phyloP scores from a whole-genome alignment of 495 filamentous ascomycete genomes.

The Cladorrhinum samala region DNA sequence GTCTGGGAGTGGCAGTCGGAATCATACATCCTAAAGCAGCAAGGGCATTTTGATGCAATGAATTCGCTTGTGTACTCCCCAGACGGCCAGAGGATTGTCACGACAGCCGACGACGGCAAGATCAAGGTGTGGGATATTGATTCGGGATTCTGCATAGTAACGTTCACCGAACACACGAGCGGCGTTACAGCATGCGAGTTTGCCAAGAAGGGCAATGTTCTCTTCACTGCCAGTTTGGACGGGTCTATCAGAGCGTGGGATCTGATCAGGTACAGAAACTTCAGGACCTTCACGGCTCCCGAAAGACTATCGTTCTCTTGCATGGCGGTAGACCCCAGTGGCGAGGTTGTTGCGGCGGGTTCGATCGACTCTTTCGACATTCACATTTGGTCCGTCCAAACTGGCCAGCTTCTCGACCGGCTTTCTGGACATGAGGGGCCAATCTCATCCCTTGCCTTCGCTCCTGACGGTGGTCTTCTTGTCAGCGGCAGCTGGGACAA shows the following conservation, averaged over 20 bases:
- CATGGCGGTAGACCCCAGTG: constrained; percentile 91
- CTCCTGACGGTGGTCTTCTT: constrained; percentile 73
- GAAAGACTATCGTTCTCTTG: constrained; percentile 86
- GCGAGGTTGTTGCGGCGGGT: constrained; percentile 91
- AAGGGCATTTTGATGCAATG: constrained; percentile 96
- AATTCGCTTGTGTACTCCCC: constrained; percentile 90
- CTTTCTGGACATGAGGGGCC: constrained; percentile 92
- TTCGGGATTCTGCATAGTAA: constrained; percentile 95
- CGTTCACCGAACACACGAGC: constrained; percentile 93
- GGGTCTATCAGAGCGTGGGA: constrained; percentile 95
- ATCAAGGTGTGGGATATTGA: constrained; percentile 97
- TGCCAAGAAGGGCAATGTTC: constrained; percentile 84
- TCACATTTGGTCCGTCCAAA: constrained; percentile 97
- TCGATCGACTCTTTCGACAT: constrained; percentile 95
- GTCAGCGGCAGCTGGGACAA: constrained; percentile 93
- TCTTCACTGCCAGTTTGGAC: constrained; percentile 91
- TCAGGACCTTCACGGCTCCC: constrained; percentile 91
- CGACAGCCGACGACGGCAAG: constrained; percentile 91
- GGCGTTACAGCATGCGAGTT: constrained; percentile 95
- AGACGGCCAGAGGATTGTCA: constrained; percentile 87
- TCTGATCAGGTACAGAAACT: constrained; percentile 91
- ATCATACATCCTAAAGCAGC: constrained; percentile 97
- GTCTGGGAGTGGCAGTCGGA: constrained; percentile 99
- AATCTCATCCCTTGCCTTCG: constrained; percentile 78
- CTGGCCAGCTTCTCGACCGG: constrained; percentile 86